Evolutionary conservation across 1,284 basidiomycete species (phyloP).

Genomic region (Ceratobasidium sp.): DNA sequence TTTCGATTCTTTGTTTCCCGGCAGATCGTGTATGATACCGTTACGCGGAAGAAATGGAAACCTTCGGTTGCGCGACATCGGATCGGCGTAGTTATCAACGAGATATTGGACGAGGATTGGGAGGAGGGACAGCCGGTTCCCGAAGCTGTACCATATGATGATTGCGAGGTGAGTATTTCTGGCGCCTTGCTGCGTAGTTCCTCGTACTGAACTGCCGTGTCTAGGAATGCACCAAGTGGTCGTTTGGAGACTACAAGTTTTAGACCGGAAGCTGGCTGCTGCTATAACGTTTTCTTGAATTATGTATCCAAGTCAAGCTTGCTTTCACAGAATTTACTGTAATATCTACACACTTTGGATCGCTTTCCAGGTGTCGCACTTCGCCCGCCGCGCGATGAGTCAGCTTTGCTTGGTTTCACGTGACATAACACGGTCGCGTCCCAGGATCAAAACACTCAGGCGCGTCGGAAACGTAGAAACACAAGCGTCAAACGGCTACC

Average conservation of each 20-base stretch:
- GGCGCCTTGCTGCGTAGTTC: neutral
- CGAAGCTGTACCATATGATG: slow-evolving; percentile 56
- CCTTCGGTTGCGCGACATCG: slow-evolving; percentile 83
- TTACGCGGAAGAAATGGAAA: slow-evolving; percentile 84
- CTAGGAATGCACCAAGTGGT: slow-evolving; percentile 61
- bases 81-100: slow-evolving; percentile 81
- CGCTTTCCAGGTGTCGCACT: too few species aligned
- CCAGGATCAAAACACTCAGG: neutral
- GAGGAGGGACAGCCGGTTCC: slow-evolving; percentile 55
- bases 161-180: slow-evolving; percentile 54
- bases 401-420: slow-evolving; percentile 12
- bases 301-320: slow-evolving; percentile 6
- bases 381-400: neutral
- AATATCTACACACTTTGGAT: too few species aligned
- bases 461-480: too few species aligned
- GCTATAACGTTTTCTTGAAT: neutral
- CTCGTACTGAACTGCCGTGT: too few species aligned
- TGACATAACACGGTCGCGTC: slow-evolving; percentile 24
- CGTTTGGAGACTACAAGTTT: slow-evolving; percentile 58
- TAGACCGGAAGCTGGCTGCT: neutral
- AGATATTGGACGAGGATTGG: slow-evolving; percentile 84
- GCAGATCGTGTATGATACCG: slow-evolving; percentile 86
- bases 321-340: slow-evolving; percentile 1
- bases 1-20: neutral
- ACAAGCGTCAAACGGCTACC: too few species aligned